A percentile compares a stretch with the other conserved stretches of the same genome.
These are phyloP conservation scores for Fusarium guadeloupense DNA, from an alignment of 2,329 filamentous ascomycete genomes.

Conservation along the genomic window DNA sequence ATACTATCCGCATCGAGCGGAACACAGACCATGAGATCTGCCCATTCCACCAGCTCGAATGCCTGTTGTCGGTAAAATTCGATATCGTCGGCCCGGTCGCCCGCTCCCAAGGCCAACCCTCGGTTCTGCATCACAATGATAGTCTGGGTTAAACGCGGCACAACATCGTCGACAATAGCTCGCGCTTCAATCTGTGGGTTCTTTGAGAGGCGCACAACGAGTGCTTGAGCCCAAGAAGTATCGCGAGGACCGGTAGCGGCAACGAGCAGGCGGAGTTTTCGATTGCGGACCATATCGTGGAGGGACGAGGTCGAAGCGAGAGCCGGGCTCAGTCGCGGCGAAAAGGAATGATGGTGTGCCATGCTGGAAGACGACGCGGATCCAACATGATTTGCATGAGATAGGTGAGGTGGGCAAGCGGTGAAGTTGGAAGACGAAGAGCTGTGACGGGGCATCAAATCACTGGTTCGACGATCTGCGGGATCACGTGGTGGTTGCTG, in stretches of 20 bases:
- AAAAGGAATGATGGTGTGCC: constrained; percentile 47
- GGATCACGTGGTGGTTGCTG: constrained; percentile 38
- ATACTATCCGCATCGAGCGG: constrained; percentile 87
- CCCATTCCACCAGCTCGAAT: constrained; percentile 83
- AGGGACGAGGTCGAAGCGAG: constrained; percentile 50
- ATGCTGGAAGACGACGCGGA: constrained; percentile 44
- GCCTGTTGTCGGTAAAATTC: constrained; percentile 63
- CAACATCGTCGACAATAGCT: constrained; percentile 72
- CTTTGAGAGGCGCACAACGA: constrained; percentile 74
- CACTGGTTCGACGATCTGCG: constrained; percentile 38
- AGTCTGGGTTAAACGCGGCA: constrained; percentile 69
- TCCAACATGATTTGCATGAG: constrained; percentile 46
- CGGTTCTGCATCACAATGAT: constrained; percentile 68
- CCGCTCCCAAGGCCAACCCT: constrained; percentile 47
- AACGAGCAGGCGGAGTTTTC: constrained; percentile 69
- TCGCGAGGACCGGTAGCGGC: constrained; percentile 72
- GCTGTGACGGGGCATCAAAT: constrained; percentile 47
- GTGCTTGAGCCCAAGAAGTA: constrained; percentile 70
- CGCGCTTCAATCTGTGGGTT: constrained; percentile 68
- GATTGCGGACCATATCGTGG: constrained; percentile 50
- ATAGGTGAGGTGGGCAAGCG: constrained; percentile 41
- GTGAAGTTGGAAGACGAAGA: constrained; percentile 40
- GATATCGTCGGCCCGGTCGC: constrained; percentile 55
- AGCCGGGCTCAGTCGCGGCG: constrained; percentile 45
- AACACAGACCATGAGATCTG: constrained; percentile 83